These are phyloP conservation scores for Fragilaria radians DNA, from an alignment of 108 stramenopile species.

Conservation along the genomic window DNA sequence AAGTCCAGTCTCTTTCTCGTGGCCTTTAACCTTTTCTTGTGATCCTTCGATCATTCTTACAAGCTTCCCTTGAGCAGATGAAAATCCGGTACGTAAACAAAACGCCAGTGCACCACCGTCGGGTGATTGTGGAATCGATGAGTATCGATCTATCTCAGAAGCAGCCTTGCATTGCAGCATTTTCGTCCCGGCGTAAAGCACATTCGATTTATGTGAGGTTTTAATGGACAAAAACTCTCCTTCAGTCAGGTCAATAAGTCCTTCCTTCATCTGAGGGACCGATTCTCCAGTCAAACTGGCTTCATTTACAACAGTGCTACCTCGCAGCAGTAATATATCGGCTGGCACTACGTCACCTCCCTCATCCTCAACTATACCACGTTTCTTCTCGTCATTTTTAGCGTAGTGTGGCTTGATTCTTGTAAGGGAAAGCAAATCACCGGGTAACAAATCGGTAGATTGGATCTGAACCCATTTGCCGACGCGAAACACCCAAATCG, in stretches of 20 bases:
- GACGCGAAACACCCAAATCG: constrained; percentile 68
- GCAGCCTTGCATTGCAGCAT: constrained; percentile 85
- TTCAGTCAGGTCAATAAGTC: constrained; percentile 52
- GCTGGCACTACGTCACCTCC: constrained; percentile 90
- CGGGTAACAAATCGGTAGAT: constrained; percentile 83
- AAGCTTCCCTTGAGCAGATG: constrained; percentile 95
- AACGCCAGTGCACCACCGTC: constrained; percentile 89
- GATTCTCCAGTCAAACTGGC: constrained; percentile 93
- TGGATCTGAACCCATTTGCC: constrained; percentile 59
- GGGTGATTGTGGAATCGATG: constrained; percentile 65
- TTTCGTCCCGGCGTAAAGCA: constrained; percentile 93
- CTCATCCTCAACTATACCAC: constrained; percentile 34
- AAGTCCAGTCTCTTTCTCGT: constrained; percentile 87
- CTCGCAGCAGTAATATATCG: constrained; percentile 85
- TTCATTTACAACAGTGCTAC: constrained; percentile 92
- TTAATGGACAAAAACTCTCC: constrained; percentile 70
- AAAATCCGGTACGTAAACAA: constrained; percentile 94
- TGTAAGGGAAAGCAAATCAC: constrained; percentile 89
- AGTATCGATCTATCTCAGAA: constrained; percentile 21
- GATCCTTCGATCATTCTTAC: constrained; percentile 98
- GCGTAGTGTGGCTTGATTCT: constrained; percentile 43
- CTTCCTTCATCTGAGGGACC: constrained; percentile 98
- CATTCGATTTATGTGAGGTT: constrained; percentile 83
- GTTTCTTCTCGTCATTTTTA: constrained; percentile 19
- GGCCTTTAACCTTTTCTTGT: constrained; percentile 93